Percentiles rank a stretch among this genome's conserved stretches.
phyloP scores from a whole-genome alignment of 345 rosid genomes.

The Camelina hispida region DNA sequence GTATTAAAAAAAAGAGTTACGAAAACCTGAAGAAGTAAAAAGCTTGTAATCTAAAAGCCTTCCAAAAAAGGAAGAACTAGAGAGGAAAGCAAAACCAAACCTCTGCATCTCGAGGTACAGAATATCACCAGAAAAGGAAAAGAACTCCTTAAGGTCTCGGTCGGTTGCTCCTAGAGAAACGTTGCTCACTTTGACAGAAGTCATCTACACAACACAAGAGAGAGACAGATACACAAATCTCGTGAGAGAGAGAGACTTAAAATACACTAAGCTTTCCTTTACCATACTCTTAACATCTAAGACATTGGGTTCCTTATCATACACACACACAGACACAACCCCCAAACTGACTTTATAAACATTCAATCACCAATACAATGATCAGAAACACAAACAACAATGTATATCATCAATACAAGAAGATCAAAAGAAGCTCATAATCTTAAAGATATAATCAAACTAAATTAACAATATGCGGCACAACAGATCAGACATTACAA shows the following conservation, averaged over 20 bases:
- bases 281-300: background rate
- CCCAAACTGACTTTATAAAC: slow-evolving; percentile 3
- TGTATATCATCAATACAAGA: slow-evolving; percentile 15
- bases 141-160: slow-evolving; percentile 74
- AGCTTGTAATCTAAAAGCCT: background rate
- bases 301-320: background rate
- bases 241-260: background rate
- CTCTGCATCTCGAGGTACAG: slow-evolving; percentile 70
- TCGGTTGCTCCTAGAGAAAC: slow-evolving; percentile 78
- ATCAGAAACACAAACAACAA: slow-evolving; percentile 10
- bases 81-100: slow-evolving; percentile 42
- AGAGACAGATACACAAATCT: background rate
- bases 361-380: background rate
- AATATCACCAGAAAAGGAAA: slow-evolving; percentile 86
- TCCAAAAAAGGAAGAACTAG: background rate
- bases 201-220: slow-evolving; percentile 53
- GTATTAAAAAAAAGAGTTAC: slow-evolving; percentile 22
- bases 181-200: slow-evolving; percentile 64
- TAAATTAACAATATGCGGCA: background rate
- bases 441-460: background rate
- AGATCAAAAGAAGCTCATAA: background rate
- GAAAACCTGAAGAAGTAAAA: slow-evolving; percentile 16
- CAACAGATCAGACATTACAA: slow-evolving; percentile 1
- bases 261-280: background rate
- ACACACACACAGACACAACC: background rate